Percentiles rank a stretch among this genome's conserved stretches.
phyloP scores from a whole-genome alignment of 257 asterid species.

The Salvia hispanica region DNA sequence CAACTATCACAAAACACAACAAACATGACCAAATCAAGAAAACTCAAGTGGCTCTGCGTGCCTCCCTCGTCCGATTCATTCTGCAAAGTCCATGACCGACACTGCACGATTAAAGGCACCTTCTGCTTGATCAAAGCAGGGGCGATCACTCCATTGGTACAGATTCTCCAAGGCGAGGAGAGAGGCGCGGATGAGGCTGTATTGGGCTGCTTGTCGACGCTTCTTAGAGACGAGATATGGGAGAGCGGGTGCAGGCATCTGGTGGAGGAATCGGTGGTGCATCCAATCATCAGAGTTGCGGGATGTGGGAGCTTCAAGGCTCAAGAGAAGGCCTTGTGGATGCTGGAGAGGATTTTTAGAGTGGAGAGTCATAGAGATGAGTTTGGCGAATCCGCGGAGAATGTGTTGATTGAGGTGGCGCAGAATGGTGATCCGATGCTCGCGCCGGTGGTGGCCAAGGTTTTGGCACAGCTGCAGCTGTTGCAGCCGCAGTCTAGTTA shows the following conservation, averaged over 20 bases:
- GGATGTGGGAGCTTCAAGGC: slow-evolving; percentile 59
- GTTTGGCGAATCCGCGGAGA: slow-evolving; percentile 61
- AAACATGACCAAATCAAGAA: slow-evolving; percentile 49
- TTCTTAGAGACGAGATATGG: slow-evolving; percentile 65
- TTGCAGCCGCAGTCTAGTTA: slow-evolving; percentile 75
- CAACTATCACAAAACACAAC: slow-evolving; percentile 69
- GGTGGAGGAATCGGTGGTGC: slow-evolving; percentile 48
- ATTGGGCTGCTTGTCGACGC: slow-evolving; percentile 60
- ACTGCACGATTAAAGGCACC: slow-evolving; percentile 58
- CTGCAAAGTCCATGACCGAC: slow-evolving; percentile 64
- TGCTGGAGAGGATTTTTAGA: slow-evolving; percentile 66
- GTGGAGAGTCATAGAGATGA: slow-evolving; percentile 52
- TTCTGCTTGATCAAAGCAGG: slow-evolving; percentile 72
- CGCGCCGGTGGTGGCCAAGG: slow-evolving; percentile 63
- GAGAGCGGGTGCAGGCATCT: slow-evolving; percentile 64
- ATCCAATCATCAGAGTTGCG: slow-evolving; percentile 46
- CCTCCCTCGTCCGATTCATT: slow-evolving; percentile 41
- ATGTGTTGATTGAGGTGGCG: slow-evolving; percentile 70
- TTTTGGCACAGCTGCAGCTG: slow-evolving; percentile 84
- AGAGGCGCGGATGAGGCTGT: slow-evolving; percentile 72
- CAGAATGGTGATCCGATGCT: slow-evolving; percentile 64
- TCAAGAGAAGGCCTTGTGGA: slow-evolving; percentile 67
- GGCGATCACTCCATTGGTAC: slow-evolving; percentile 51
- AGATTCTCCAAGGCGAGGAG: slow-evolving; percentile 48
- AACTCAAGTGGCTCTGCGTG: slow-evolving; percentile 67